Conservation (phyloP, 2,329 filamentous ascomycete species). For the Calonectria hongkongensis region DNA sequence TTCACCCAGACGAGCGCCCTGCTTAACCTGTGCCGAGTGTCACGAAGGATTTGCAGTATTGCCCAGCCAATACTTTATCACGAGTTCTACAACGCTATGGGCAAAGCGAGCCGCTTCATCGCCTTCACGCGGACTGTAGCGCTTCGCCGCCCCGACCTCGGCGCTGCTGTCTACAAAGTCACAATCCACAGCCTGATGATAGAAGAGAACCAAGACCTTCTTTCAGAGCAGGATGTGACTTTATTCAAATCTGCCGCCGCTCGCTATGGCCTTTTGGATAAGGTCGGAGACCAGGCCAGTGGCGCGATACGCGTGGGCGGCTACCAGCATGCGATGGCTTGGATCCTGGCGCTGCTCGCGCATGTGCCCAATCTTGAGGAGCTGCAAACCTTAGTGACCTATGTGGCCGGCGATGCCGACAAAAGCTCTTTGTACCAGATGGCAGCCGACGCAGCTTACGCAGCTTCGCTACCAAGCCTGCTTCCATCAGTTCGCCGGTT, state of each 20-base stretch:
- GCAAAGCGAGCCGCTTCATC: not conserved
- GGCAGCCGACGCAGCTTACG: not conserved
- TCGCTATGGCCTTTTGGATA: not conserved
- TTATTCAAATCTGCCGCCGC: not conserved
- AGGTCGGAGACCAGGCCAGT: not conserved
- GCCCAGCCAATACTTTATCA: not conserved
- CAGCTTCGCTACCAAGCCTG: too few species aligned
- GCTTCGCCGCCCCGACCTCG: not conserved
- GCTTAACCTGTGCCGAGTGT: not conserved
- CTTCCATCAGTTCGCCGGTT: too few species aligned
- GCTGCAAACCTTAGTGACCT: too few species aligned
- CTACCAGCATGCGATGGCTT: not conserved
- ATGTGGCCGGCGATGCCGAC: not conserved
- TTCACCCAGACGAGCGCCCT: not conserved
- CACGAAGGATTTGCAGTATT: not conserved
- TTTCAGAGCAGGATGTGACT: not conserved
- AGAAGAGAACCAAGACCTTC: not conserved
- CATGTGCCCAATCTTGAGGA: not conserved
- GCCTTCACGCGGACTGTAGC: not conserved
- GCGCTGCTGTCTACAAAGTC: not conserved
- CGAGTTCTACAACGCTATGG: not conserved
- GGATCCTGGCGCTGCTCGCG: not conserved
- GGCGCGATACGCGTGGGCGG: not conserved
- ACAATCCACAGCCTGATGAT: not conserved
- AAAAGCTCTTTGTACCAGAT: not conserved